These are phyloP conservation scores for Herpetomonas samuelpessoai DNA, from an alignment of 208 protist species.

Conservation along the genomic window DNA sequence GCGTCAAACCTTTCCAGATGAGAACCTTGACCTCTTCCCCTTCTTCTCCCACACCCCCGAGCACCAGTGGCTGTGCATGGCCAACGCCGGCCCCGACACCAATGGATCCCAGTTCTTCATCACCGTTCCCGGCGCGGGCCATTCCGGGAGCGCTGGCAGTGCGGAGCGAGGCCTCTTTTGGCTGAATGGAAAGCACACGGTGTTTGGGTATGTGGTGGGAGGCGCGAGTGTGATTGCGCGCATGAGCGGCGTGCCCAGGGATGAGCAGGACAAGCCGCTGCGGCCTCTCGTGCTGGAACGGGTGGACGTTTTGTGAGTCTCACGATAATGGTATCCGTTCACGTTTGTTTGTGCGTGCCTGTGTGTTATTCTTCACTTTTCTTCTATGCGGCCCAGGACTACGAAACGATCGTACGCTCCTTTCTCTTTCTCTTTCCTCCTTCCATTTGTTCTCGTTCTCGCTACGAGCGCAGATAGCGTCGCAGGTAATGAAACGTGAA, in stretches of 20 bases:
- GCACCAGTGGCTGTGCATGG: conserved; percentile 82
- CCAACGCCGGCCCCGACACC: conserved; percentile 77
- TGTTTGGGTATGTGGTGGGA: conserved; percentile 91
- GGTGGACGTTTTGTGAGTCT: conserved; percentile 36
- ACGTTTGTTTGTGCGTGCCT: too few species aligned
- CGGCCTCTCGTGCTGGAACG: conserved; percentile 56
- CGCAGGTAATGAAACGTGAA: too few species aligned
- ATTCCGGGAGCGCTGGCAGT: not conserved
- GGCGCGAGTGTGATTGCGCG: conserved; percentile 55
- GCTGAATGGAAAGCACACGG: conserved; percentile 93
- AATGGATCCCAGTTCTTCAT: conserved; percentile 93
- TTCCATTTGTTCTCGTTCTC: too few species aligned
- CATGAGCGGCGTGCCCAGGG: conserved; percentile 35
- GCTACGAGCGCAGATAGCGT: too few species aligned
- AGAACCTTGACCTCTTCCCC: conserved; percentile 60
- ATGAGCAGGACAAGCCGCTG: conserved; percentile 49
- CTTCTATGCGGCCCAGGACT: too few species aligned
- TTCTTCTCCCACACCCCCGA: conserved; percentile 54
- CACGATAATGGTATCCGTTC: too few species aligned
- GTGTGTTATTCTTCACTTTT: too few species aligned
- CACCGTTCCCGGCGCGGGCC: conserved; percentile 48
- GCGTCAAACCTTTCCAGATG: conserved; percentile 95
- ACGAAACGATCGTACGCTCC: too few species aligned
- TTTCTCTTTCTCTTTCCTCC: too few species aligned
- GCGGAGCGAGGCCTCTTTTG: conserved; percentile 37